These are phyloP conservation scores for Quercus robur DNA, from an alignment of 306 rosid species.

Conservation along the genomic window DNA sequence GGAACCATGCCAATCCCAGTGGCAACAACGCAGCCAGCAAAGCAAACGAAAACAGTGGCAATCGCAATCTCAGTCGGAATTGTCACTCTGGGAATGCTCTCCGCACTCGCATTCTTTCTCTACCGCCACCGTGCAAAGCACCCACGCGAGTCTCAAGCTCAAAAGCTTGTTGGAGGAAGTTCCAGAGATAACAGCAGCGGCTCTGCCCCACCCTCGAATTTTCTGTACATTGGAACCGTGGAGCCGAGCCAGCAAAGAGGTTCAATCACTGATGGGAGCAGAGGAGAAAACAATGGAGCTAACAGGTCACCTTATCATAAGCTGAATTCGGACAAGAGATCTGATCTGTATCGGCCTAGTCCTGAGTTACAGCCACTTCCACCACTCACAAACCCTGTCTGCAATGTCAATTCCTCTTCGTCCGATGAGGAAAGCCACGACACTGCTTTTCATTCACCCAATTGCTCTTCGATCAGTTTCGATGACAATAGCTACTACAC, in stretches of 20 bases:
- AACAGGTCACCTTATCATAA: constrained; percentile 70
- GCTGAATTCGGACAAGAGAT: constrained; percentile 65
- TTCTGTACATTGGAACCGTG: constrained; percentile 87
- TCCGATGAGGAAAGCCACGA: constrained; percentile 62
- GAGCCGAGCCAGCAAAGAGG: constrained; percentile 46
- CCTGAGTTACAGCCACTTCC: constrained; percentile 97
- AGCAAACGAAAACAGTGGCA: constrained; percentile 69
- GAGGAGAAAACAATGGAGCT: constrained; percentile 12
- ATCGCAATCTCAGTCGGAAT: constrained; percentile 85
- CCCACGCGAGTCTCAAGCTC: constrained; percentile 41
- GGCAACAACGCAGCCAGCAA: constrained; percentile 64
- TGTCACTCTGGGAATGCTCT: constrained; percentile 90
- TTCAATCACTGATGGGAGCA: constrained; percentile 20
- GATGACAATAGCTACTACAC: constrained; percentile 57
- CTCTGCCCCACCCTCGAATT: constrained; percentile 56
- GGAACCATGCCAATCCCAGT: constrained; percentile 54
- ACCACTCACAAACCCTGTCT: constrained; percentile 44
- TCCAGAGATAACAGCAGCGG: constrained; percentile 32
- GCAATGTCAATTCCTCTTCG: constrained; percentile 33
- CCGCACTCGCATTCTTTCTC: constrained; percentile 80
- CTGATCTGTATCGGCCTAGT: constrained; percentile 89
- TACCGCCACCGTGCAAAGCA: constrained; percentile 77
- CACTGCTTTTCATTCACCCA: constrained; percentile 79
- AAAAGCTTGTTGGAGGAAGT: constrained; percentile 52
- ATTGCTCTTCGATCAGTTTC: constrained; percentile 52